Base-by-base conservation (phyloP, 2,329 filamentous ascomycete genomes). In the Talaromyces sp. region DNA sequence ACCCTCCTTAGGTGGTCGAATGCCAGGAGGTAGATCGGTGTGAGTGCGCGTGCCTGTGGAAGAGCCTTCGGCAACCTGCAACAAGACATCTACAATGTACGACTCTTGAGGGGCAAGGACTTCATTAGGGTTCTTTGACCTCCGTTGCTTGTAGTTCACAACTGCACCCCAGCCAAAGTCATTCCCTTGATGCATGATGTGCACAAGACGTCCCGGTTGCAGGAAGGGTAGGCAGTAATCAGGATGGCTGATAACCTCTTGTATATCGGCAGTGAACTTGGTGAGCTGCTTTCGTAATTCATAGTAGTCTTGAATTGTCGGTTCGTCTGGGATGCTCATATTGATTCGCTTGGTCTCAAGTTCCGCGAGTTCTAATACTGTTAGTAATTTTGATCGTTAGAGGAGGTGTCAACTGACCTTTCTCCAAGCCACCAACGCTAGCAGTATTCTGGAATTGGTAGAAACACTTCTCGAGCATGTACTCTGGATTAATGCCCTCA, bases 401-500 rank as follows among this genome's bases (percentile, higher is more conserved):
- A 18, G 12, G n/a, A 25, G 3, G 8, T 21, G 18, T 21, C 2
- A 12, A 71, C 72, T 64, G 72, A 81, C 80, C 76, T 74, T 90
- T 91, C 76, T 99, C 95, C 23, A 98, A 78, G 12, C 83, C 82
- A 21, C 90, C 90, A 8, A 97, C 92, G 68, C 89, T 92, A 11
- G 93, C 90, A 1, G 91, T 91, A 70, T 96, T 98, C 75, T 99
- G 95, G 78, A 99, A 99, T 76, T 99, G 95, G 76, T 91, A 96
- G 80, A 99, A 99, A 73, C 95, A 99, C 68, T 90, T 86, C 80
- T 98, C 93, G n/a, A 99, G 82, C 95, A 99, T 99, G 72, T 91
- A 98, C 71, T 99, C 93, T 1, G 96, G 95, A 8, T 93, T 98
- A 58, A 99, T 96, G n/a, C 92, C 93, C 75, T 99, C 95, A n/a